Evolutionary conservation across 169 alveolate genomes (phyloP), one percentile per base, ranked within the genome.

Genomic region (Plasmodium yoelii): DNA sequence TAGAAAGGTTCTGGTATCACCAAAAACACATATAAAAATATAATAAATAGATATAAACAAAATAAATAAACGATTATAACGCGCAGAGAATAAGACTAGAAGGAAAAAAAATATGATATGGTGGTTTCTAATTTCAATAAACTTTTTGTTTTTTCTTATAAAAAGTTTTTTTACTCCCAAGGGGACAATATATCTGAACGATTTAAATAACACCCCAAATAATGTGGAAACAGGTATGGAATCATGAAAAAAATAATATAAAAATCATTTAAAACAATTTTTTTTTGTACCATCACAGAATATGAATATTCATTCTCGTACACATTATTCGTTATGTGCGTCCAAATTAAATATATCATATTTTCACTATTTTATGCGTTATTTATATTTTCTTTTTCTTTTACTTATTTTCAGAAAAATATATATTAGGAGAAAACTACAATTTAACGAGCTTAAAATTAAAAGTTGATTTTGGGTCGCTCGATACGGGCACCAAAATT

Each of bases 401-500:
- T 24, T 55, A 34, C 56, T 44, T 15, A 9, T 57, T 12, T 53
- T 1, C 49, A 80, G 90, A 80, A 24, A 64, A 80, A 15, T 80
- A 80, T 55, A 82, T 92, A 24, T 75, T 70, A 10, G 95, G 95
- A 1, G 87, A 73, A 24, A 75, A 57, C 84, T 77, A 80, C 72
- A 88, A 90, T 46, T 87, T 82, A 51, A 86, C 88, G 26, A 73
- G 87, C 13, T 77, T 73, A 72, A 92, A 92, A 22, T 75, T 93
- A 64, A 94, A 93, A 68, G 87, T 93, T 39, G 96, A 95, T 70
- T 95, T 95, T 53, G 94, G 95, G 8, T 94, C 97, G n/a, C 75
- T 92, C 15, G 97, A 95, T 39, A 94, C 96, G 8, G 97, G 97
- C 8, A 93, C 97, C 6, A 93, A 94, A 70, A 88, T 95, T 44